phyloP scores from a whole-genome alignment of 306 rosid genomes.

The Crataegus laevigata region DNA sequence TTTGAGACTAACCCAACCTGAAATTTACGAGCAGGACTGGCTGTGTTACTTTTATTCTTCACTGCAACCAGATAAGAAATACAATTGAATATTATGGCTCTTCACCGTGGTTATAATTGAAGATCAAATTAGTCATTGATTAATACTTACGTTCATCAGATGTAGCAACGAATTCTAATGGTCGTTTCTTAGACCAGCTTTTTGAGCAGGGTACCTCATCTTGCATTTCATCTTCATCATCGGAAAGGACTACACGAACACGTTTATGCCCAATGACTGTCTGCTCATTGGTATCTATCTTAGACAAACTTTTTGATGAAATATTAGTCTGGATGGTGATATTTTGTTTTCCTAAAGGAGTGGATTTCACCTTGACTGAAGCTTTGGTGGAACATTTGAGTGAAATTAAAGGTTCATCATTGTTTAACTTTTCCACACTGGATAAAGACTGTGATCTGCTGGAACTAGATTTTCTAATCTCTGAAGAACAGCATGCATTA shows the following conservation, averaged over 20 bases:
- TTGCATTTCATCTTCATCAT: slow-evolving; percentile 48
- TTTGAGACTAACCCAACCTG: slow-evolving; percentile 44
- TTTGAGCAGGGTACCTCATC: slow-evolving; percentile 40
- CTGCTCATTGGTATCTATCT: slow-evolving; percentile 30
- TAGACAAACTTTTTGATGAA: slow-evolving; percentile 39
- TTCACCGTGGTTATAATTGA: slow-evolving; percentile 5
- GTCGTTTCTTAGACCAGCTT: slow-evolving; percentile 23
- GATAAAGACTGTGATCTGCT: slow-evolving; percentile 26
- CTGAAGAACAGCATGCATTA: slow-evolving; percentile 36
- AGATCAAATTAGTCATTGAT: slow-evolving; percentile 18
- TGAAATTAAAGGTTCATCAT: slow-evolving; percentile 49
- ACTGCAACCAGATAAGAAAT: slow-evolving; percentile 47
- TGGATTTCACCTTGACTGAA: slow-evolving; percentile 34
- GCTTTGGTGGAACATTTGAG: slow-evolving; percentile 31
- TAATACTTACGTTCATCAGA: slow-evolving; percentile 51
- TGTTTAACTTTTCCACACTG: slow-evolving; percentile 36
- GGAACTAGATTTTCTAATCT: slow-evolving; percentile 22
- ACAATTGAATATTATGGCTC: slow-evolving; percentile 16
- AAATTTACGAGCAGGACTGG: slow-evolving; percentile 27
- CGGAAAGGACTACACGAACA: slow-evolving; percentile 56
- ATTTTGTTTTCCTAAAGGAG: slow-evolving; percentile 22
- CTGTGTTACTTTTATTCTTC: slow-evolving; percentile 21
- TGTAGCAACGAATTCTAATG: slow-evolving; percentile 37
- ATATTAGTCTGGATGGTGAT: slow-evolving; percentile 19
- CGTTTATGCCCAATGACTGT: slow-evolving; percentile 51